These are phyloP conservation scores for Aspergillus fijiensis DNA, from an alignment of 2,329 filamentous ascomycete species.

Conservation along the genomic window DNA sequence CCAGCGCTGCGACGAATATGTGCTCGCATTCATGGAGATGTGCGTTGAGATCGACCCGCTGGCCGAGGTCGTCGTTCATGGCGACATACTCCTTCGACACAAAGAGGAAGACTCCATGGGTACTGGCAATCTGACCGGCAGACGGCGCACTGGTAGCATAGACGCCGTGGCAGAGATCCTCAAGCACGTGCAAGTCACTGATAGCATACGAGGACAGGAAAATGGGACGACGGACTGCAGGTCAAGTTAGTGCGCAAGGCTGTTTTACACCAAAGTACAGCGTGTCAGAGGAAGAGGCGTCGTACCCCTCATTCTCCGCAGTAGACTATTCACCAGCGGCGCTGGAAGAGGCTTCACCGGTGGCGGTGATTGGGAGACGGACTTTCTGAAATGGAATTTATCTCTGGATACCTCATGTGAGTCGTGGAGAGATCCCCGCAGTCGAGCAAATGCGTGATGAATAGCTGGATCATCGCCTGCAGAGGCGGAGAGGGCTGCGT, in stretches of 20 bases:
- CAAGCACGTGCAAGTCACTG: not conserved
- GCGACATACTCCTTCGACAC: conserved; percentile 6
- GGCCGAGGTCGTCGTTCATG: conserved; percentile 1
- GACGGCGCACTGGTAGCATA: not conserved
- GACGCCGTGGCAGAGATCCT: not conserved
- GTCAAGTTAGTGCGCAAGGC: not conserved
- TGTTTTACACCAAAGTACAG: not conserved
- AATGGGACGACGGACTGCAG: conserved; percentile 2
- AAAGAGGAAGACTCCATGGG: conserved; percentile 6
- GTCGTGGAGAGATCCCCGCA: not conserved
- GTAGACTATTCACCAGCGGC: not conserved
- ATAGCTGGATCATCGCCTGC: conserved; percentile 1
- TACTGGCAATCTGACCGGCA: not conserved
- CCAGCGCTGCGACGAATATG: not conserved
- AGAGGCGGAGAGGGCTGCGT: not conserved
- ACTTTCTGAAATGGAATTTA: conserved; percentile 1
- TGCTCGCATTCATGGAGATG: conserved; percentile 2
- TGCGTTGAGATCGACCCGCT: conserved; percentile 1
- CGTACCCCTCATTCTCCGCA: conserved; percentile 1
- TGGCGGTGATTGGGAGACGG: not conserved
- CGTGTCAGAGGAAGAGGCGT: no score
- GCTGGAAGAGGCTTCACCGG: not conserved
- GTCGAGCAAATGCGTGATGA: not conserved
- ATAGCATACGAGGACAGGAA: conserved; percentile 7
- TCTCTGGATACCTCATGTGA: not conserved